Conservation (phyloP, 306 rosid genomes). For the Glycine latifolia region DNA sequence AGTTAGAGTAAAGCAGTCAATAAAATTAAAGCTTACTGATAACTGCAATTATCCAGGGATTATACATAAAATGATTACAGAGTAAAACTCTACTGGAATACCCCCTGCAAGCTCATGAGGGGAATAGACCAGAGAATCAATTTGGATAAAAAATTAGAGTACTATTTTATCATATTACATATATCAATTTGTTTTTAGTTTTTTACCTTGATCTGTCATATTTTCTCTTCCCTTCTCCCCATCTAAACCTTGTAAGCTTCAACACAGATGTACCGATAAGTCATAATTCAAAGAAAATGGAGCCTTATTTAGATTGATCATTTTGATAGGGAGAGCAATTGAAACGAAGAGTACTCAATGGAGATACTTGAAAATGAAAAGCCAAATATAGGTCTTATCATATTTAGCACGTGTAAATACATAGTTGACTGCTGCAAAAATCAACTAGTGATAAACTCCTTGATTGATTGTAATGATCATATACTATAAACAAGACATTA, state of each 20-base stretch:
- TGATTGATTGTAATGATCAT: not conserved
- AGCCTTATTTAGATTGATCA: not conserved
- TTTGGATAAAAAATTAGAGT: not conserved
- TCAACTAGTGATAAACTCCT: not conserved
- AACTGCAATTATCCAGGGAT: no score
- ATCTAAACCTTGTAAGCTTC: no score
- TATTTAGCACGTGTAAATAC: not conserved
- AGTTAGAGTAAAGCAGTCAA: no score
- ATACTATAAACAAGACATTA: not conserved
- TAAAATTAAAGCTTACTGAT: no score
- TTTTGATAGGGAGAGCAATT: not conserved
- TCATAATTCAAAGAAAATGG: not conserved
- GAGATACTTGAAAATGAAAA: not conserved
- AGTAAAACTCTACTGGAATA: no score
- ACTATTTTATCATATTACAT: not conserved
- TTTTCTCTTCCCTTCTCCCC: no score
- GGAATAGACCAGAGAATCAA: no score
- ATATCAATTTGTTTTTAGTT: not conserved
- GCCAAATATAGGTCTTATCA: not conserved
- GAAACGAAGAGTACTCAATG: not conserved
- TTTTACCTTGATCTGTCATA: not conserved
- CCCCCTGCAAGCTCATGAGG: no score
- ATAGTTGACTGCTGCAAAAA: not conserved
- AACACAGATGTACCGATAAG: not conserved
- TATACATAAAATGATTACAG: no score